phyloP scores from a whole-genome alignment of 2,329 filamentous ascomycete species.

The Fusarium domesticum region DNA sequence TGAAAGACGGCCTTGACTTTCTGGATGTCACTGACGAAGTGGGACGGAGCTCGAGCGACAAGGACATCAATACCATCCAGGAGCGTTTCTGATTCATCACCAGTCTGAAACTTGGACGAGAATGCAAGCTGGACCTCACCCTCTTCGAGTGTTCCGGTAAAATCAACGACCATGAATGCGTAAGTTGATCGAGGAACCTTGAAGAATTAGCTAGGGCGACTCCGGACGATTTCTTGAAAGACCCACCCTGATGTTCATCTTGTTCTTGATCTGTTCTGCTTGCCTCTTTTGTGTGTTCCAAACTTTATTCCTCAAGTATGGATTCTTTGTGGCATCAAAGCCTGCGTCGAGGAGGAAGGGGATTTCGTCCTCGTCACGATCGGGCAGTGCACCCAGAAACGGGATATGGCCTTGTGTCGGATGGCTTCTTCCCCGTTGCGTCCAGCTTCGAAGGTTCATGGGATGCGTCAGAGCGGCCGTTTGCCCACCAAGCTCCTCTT shows the following conservation, averaged over 20 bases:
- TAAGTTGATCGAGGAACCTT: constrained; percentile 57
- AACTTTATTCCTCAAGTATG: constrained; percentile 48
- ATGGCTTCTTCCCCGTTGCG: constrained; percentile 43
- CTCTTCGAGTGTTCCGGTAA: constrained; percentile 55
- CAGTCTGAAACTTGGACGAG: constrained; percentile 58
- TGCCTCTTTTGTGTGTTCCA: constrained; percentile 48
- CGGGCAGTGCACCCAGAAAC: constrained; percentile 51
- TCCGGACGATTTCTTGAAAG: background rate
- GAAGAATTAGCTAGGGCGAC: background rate
- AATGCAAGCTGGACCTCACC: constrained; percentile 68
- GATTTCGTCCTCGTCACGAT: constrained; percentile 48
- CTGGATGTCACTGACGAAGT: constrained; percentile 70
- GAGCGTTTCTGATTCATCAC: constrained; percentile 51
- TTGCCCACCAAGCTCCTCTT: constrained; percentile 51
- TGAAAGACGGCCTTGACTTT: constrained; percentile 58
- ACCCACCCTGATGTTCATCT: constrained; percentile 52
- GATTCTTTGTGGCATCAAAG: constrained; percentile 50
- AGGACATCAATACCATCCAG: constrained; percentile 60
- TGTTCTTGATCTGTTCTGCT: constrained; percentile 52
- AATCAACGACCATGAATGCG: constrained; percentile 67
- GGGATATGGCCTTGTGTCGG: constrained; percentile 39
- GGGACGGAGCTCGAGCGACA: constrained; percentile 66
- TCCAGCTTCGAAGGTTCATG: constrained; percentile 51
- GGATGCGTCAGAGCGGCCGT: constrained; percentile 50
- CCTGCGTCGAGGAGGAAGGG: constrained; percentile 57